Evolutionary conservation across 2,329 filamentous ascomycete genomes (phyloP).

Genomic region (Kalmusia sp.): DNA sequence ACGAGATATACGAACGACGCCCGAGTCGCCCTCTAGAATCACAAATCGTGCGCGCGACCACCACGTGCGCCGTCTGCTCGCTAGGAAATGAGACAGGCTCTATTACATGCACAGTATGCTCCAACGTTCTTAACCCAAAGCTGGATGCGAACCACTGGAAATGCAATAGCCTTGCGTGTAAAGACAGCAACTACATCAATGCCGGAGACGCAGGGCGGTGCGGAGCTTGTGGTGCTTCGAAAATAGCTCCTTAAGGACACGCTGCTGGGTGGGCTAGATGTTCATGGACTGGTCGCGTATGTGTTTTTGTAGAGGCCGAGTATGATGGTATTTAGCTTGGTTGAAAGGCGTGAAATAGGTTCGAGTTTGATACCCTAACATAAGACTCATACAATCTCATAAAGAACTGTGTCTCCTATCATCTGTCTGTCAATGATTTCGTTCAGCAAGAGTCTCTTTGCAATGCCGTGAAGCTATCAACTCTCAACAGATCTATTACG

Average conservation of each 20-base stretch:
- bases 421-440: too few relatives aligned
- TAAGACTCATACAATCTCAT: too few relatives aligned
- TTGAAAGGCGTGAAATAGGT: background rate
- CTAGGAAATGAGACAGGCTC: conserved; percentile 63
- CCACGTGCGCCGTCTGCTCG: conserved; percentile 70
- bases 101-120: conserved; percentile 71
- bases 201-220: conserved; percentile 73
- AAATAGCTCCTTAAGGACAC: background rate
- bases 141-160: conserved; percentile 68
- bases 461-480: too few relatives aligned
- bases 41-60: conserved; percentile 11
- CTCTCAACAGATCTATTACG: too few relatives aligned
- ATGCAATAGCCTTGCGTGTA: conserved; percentile 65
- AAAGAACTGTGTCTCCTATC: too few relatives aligned
- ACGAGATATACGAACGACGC: conserved; percentile 28
- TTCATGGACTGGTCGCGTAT: too few relatives aligned
- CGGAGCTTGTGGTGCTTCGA: conserved; percentile 66
- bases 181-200: conserved; percentile 68
- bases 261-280: too few relatives aligned
- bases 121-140: conserved; percentile 68
- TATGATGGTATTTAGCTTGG: too few relatives aligned
- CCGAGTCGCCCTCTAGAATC: conserved; percentile 8
- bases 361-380: background rate
- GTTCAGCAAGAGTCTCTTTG: too few relatives aligned
- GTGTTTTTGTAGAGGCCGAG: too few relatives aligned